Evolutionary conservation across 306 rosid species (phyloP).

Genomic region (Cotoneaster glaucophyllus): DNA sequence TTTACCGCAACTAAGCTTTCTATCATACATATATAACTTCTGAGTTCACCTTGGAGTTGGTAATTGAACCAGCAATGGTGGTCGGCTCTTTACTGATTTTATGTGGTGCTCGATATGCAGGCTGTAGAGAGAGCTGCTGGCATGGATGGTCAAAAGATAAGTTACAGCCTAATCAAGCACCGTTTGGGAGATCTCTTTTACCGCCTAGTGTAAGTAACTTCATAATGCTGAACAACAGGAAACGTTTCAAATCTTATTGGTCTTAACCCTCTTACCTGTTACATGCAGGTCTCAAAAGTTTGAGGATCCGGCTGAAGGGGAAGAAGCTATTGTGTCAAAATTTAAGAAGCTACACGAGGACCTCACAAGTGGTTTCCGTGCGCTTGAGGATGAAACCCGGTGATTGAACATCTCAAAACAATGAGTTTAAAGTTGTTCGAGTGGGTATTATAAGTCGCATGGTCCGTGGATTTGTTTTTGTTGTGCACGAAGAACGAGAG

Average conservation of each 20-base stretch:
- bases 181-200: conserved; percentile 97
- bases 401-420: conserved; percentile 33
- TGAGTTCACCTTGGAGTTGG: not conserved
- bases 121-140: conserved; percentile 98
- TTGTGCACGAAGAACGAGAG: conserved; percentile 16
- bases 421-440: conserved; percentile 16
- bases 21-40: not conserved
- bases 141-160: conserved; percentile 89
- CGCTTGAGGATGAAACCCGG: conserved; percentile 94
- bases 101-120: conserved; percentile 36
- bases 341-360: conserved; percentile 82
- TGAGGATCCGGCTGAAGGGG: conserved; percentile 99
- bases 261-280: conserved; percentile 15
- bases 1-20: not conserved
- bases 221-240: not conserved
- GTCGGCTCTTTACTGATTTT: not conserved
- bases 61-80: not conserved
- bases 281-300: conserved; percentile 87
- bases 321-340: conserved; percentile 64
- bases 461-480: conserved; percentile 14
- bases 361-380: conserved; percentile 87
- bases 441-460: conserved; percentile 5
- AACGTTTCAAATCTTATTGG: not conserved
- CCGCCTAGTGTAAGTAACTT: conserved; percentile 78
- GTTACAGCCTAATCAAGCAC: conserved; percentile 80